Percentiles rank a stretch among this genome's conserved stretches.
Evolutionary conservation across 2,329 filamentous ascomycete genomes (phyloP).

Genomic region (Ophiostoma novo-ulmi): DNA sequence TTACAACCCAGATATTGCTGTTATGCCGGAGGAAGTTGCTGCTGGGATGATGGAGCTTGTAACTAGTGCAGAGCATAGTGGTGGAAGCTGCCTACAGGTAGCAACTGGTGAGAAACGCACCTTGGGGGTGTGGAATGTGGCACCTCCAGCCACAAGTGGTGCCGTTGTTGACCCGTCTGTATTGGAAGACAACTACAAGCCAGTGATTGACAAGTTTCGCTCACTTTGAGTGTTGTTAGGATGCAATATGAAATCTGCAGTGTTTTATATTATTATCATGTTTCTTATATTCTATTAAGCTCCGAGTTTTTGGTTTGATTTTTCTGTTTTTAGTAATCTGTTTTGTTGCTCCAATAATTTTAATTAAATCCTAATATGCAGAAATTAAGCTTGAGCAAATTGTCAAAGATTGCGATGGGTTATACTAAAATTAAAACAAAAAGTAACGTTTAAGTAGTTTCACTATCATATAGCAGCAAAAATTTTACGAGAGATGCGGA

Average conservation of each 20-base stretch:
- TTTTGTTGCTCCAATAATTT: too few relatives aligned
- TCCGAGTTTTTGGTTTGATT: too few relatives aligned
- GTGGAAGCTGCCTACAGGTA: slow-evolving; percentile 15
- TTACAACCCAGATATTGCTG: slow-evolving; percentile 4
- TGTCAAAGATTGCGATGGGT: too few relatives aligned
- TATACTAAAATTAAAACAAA: too few relatives aligned
- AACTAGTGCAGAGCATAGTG: background rate
- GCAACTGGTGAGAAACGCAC: slow-evolving; percentile 13
- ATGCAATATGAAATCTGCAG: background rate
- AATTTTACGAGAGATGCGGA: too few relatives aligned
- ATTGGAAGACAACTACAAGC: slow-evolving; percentile 16
- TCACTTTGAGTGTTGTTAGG: background rate
- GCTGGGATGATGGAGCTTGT: background rate
- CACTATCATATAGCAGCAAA: too few relatives aligned
- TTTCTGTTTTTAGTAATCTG: too few relatives aligned
- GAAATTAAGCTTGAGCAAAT: too few relatives aligned
- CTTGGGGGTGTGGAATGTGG: slow-evolving; percentile 19
- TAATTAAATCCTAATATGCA: too few relatives aligned
- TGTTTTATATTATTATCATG: background rate
- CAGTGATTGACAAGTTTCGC: slow-evolving; percentile 20
- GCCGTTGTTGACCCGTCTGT: background rate
- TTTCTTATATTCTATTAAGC: background rate
- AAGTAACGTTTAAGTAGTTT: too few relatives aligned
- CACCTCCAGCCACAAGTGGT: slow-evolving; percentile 14
- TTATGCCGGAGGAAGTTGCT: background rate